Conservation (phyloP, 2,329 filamentous ascomycete genomes). For the Chaetoscypha palmicola region DNA sequence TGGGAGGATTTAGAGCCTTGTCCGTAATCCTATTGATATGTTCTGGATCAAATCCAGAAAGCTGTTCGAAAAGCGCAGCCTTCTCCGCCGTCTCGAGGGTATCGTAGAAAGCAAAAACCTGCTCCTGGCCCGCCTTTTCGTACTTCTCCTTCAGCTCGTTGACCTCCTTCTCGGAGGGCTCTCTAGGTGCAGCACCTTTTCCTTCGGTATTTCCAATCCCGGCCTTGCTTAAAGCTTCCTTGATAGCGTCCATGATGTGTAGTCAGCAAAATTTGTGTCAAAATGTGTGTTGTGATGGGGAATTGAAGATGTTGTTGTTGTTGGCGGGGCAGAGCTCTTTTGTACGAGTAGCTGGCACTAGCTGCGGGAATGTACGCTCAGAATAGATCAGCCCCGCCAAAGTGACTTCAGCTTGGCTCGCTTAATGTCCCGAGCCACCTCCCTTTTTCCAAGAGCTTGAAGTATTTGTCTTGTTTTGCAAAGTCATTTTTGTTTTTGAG, state of each 20-base stretch:
- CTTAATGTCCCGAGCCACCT: too few relatives aligned
- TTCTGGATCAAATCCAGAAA: constrained; percentile 72
- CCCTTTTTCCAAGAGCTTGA: too few relatives aligned
- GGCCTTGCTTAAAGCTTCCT: constrained; percentile 42
- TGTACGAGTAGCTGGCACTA: too few relatives aligned
- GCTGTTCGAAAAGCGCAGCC: constrained; percentile 71
- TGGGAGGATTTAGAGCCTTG: constrained; percentile 71
- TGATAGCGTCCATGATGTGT: constrained; percentile 32
- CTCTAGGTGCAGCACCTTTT: constrained; percentile 24
- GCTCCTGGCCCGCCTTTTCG: constrained; percentile 65
- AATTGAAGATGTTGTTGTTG: not conserved
- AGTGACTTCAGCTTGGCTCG: too few relatives aligned
- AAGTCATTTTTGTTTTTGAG: too few relatives aligned
- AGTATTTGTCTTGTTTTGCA: too few relatives aligned
- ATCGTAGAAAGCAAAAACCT: constrained; percentile 85
- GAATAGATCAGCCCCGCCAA: not conserved
- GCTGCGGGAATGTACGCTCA: not conserved
- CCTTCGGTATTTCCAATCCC: constrained; percentile 29
- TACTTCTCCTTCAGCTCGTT: constrained; percentile 62
- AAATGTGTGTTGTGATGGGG: not conserved
- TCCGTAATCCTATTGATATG: constrained; percentile 84
- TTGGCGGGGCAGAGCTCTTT: not conserved
- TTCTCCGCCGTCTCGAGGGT: constrained; percentile 67
- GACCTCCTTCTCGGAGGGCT: constrained; percentile 36
- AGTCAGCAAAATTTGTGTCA: not conserved